Conservation (phyloP, 2,329 filamentous ascomycete species). For the Calonectria pauciramosa region DNA sequence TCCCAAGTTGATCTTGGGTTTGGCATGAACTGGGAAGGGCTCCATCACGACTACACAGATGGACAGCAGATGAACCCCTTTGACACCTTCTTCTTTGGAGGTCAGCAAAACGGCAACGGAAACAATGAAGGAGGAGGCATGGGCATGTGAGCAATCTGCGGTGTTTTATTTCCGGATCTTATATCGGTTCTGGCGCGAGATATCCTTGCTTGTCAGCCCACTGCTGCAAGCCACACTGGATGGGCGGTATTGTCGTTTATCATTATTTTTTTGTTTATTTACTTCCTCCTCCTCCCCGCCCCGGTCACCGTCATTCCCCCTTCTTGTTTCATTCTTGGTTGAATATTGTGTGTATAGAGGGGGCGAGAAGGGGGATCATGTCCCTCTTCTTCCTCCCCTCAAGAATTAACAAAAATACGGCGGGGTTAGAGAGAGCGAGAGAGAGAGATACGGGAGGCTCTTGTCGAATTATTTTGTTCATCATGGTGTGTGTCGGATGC, state of each 20-base stretch:
- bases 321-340: constrained; percentile 1
- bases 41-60: constrained; percentile 74
- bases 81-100: constrained; percentile 81
- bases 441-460: constrained; percentile 19
- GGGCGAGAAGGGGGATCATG: not conserved
- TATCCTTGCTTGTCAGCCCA: constrained; percentile 29
- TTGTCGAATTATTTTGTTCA: constrained; percentile 27
- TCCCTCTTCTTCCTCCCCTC: not conserved
- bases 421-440: constrained; percentile 19
- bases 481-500: constrained; percentile 8
- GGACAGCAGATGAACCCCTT: constrained; percentile 76
- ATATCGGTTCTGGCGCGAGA: constrained; percentile 34
- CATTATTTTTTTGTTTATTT: constrained; percentile 3
- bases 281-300: not conserved
- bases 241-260: constrained; percentile 33
- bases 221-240: constrained; percentile 25
- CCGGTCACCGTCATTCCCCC: not conserved
- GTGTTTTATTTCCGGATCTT: constrained; percentile 25
- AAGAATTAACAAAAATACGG: constrained; percentile 15
- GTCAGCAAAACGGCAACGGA: constrained; percentile 55
- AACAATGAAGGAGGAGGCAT: constrained; percentile 43
- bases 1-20: constrained; percentile 74
- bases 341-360: not conserved
- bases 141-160: constrained; percentile 40
- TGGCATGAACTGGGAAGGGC: constrained; percentile 74